Evolutionary conservation across 352 stramenopile genomes (phyloP).

Genomic region (Thalassiosira mediterranea): DNA sequence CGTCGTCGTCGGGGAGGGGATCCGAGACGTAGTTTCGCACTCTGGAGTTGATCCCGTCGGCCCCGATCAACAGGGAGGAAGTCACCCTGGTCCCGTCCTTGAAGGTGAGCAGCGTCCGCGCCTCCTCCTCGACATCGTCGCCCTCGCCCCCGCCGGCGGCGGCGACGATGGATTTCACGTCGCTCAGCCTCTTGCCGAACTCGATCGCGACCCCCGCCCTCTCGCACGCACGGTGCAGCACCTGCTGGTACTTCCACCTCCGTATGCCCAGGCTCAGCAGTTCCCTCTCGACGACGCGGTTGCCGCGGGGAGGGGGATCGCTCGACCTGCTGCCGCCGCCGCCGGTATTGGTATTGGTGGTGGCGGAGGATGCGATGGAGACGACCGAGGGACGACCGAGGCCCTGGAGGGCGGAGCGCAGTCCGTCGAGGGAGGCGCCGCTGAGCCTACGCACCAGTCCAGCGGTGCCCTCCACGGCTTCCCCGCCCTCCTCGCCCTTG

Average conservation of each 20-base stretch:
- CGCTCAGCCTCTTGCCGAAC: slow-evolving; percentile 44
- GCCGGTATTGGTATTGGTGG: neutral
- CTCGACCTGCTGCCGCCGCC: neutral
- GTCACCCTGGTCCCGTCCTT: slow-evolving; percentile 48
- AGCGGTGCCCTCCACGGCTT: neutral
- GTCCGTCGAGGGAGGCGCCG: neutral
- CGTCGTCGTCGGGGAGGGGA: slow-evolving; percentile 7
- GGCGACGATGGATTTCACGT: neutral
- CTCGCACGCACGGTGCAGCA: slow-evolving; percentile 53
- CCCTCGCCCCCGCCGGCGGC: neutral
- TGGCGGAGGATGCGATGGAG: neutral
- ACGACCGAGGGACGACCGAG: no score
- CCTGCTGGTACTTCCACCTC: slow-evolving; percentile 67
- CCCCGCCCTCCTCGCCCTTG: neutral
- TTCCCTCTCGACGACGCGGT: slow-evolving; percentile 25
- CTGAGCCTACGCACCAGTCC: neutral
- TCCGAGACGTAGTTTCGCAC: slow-evolving; percentile 51
- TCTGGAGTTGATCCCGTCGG: slow-evolving; percentile 70
- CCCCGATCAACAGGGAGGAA: slow-evolving; percentile 50
- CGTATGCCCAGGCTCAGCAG: slow-evolving; percentile 64
- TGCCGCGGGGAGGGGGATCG: neutral
- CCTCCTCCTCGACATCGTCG: slow-evolving; percentile 1
- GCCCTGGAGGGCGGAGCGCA: no score
- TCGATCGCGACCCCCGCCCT: slow-evolving; percentile 48
- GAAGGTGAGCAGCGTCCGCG: slow-evolving; percentile 30